Evolutionary conservation across 495 filamentous ascomycete genomes (phyloP), one percentile per base, ranked within the genome.

Genomic region (Cercophora sp.): DNA sequence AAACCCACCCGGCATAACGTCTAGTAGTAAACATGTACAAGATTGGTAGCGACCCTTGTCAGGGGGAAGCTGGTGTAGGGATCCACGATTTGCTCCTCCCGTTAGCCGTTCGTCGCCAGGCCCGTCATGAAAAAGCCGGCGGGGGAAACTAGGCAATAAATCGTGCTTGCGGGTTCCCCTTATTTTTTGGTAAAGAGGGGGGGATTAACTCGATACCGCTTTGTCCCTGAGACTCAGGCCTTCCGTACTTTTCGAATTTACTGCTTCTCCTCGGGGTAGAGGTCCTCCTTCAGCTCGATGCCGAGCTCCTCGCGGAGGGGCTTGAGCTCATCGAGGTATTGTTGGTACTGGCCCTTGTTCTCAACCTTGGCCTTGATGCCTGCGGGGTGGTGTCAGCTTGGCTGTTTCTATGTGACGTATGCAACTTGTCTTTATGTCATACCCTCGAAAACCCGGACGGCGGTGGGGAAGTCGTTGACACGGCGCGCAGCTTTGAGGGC

Each of bases 331-430:
- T 86, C 79, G 48, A 99, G 85, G 76, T 99, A 99, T 77, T 96
- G 88, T 70, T 96, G 79, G 78, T 99, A 99, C 78, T 99, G 93
- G 59, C 84, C 81, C 71, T 87, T 84, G 83, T 93, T 97, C 79
- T 99, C 94, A 60, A 97, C 94, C 82, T 99, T 99, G 75, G 89
- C 89, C 77, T 96, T 96, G 83, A 99, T 87, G 66, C 92, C 91
- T 96, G 66, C 54, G 11, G n/a, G 11, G 4, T 11, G 24, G 8
- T 22, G 50, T 44, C 41, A 26, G 10, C 8, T 39, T 29, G n/a
- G 18, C 8, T 4, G 15, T 50, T 52, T 35, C 55, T 24, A n/a
- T n/a, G n/a, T n/a, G n/a, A n/a, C n/a, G n/a, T n/a, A n/a, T n/a
- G n/a, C n/a, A n/a, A n/a, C n/a, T n/a, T n/a, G n/a, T 22, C 35